Conservation (phyloP, 371 early-diverging fungal genomes). For the Mucor racemosus region DNA sequence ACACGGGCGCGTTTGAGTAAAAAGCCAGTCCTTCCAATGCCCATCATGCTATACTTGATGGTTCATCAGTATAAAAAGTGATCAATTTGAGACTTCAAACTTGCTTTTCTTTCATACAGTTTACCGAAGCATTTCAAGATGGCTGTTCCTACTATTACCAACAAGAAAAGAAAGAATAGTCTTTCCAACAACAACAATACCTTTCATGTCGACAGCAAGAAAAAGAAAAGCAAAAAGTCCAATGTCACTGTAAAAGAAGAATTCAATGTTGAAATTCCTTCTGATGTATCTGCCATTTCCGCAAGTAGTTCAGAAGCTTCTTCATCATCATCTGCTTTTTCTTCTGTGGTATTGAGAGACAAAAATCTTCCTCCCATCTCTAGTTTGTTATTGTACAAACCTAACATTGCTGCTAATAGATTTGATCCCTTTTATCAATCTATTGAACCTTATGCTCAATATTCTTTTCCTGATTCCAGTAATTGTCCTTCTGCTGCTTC, state of each 20-base stretch:
- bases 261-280: background rate
- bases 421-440: slow-evolving; percentile 2
- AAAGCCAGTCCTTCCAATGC: background rate
- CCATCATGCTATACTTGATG: too few species aligned
- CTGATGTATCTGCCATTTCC: background rate
- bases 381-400: background rate
- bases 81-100: too few species aligned
- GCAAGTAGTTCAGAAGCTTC: background rate
- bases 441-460: background rate
- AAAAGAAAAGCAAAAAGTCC: background rate
- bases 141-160: background rate
- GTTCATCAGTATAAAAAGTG: background rate
- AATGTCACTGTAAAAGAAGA: background rate
- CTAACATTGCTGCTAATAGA: background rate
- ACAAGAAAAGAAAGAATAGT: background rate
- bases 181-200: too few species aligned
- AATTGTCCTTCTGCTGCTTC: background rate
- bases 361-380: slow-evolving; percentile 1
- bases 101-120: background rate
- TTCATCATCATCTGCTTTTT: too few species aligned
- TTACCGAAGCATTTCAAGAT: background rate
- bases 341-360: background rate
- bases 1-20: background rate
- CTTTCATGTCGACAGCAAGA: background rate
- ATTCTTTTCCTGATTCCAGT: background rate